phyloP scores from a whole-genome alignment of 2,329 filamentous ascomycete species.

The Colletotrichum tropicale region DNA sequence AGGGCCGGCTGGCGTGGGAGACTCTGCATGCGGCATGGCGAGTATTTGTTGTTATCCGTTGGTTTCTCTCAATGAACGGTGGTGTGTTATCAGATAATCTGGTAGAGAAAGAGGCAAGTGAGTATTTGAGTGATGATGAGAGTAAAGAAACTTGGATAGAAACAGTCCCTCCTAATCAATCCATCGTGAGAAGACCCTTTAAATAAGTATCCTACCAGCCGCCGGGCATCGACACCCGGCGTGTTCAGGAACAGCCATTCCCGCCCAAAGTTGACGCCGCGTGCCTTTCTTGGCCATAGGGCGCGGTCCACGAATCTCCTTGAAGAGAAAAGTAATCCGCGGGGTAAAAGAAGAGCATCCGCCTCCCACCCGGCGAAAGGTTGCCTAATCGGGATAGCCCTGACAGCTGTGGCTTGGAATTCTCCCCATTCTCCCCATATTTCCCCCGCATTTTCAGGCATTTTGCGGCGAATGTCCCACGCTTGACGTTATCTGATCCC shows the following conservation, averaged over 20 bases:
- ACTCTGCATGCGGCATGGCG: neutral
- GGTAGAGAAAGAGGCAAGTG: neutral
- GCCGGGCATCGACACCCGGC: neutral
- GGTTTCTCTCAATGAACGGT: neutral
- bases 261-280: neutral
- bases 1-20: neutral
- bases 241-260: neutral
- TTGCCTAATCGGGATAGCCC: neutral
- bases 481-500: neutral
- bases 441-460: neutral
- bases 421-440: neutral
- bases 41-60: neutral
- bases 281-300: neutral
- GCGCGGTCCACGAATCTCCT: neutral
- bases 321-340: slow-evolving; percentile 3
- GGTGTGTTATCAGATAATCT: accelerated
- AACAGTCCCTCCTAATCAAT: accelerated
- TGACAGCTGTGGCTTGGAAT: neutral
- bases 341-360: neutral
- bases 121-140: accelerated
- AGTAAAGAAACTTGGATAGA: neutral
- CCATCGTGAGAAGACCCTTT: neutral
- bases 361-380: neutral
- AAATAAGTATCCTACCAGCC: neutral
- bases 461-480: neutral